Conservation (phyloP, 495 filamentous ascomycete species). For the Annulohypoxylon moriforme region DNA sequence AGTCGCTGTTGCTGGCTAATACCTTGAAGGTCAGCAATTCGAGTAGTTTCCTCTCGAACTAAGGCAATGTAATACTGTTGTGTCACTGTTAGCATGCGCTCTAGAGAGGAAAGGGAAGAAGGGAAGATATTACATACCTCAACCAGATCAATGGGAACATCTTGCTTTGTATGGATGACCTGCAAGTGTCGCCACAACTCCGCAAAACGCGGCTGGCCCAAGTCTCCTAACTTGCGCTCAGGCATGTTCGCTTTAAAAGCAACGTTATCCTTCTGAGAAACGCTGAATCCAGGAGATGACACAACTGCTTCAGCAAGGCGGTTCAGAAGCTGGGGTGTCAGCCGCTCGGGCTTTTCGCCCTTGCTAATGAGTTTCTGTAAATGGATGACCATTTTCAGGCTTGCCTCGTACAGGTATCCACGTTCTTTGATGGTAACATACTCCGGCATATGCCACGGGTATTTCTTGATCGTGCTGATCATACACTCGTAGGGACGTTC, state of each 20-base stretch:
- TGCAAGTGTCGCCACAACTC: constrained; percentile 56
- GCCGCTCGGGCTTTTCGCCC: constrained; percentile 25
- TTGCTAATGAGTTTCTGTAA: constrained; percentile 45
- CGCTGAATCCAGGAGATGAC: constrained; percentile 71
- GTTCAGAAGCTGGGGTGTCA: constrained; percentile 66
- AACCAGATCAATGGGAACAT: constrained; percentile 55
- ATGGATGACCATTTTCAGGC: constrained; percentile 56
- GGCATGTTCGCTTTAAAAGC: constrained; percentile 61
- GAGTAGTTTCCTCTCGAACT: constrained; percentile 60
- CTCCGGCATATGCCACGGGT: constrained; percentile 74
- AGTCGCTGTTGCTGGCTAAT: constrained; percentile 49
- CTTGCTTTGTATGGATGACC: constrained; percentile 55
- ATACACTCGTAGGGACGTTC: constrained; percentile 81
- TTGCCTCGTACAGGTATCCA: constrained; percentile 64
- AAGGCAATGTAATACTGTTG: constrained; percentile 63
- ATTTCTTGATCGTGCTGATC: constrained; percentile 79
- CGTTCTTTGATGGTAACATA: constrained; percentile 74
- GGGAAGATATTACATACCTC: constrained; percentile 54
- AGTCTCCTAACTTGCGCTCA: constrained; percentile 34
- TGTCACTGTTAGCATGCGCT: constrained; percentile 32
- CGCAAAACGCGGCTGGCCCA: constrained; percentile 53
- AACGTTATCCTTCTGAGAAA: constrained; percentile 44
- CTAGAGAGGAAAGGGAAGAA: constrained; percentile 3
- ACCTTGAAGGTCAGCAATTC: constrained; percentile 32
- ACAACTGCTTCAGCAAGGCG: constrained; percentile 69